Evolutionary conservation across 495 filamentous ascomycete genomes (phyloP).

Genomic region (Aspergillus leporis): DNA sequence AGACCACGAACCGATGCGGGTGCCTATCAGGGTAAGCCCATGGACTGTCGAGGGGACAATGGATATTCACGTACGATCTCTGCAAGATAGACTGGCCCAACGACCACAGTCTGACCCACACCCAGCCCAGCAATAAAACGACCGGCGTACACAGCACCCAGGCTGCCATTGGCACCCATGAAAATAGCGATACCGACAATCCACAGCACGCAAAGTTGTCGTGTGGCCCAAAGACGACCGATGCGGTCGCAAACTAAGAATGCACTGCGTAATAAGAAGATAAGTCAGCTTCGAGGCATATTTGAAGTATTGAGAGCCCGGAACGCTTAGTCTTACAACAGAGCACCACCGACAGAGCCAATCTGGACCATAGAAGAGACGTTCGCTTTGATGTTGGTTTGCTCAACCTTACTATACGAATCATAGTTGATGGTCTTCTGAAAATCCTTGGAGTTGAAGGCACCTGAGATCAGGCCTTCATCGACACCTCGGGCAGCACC

Average conservation of each 20-base stretch:
- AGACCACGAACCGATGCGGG: slow-evolving; percentile 64
- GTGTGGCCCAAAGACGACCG: slow-evolving; percentile 69
- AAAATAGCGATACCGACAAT: slow-evolving; percentile 68
- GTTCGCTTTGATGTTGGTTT: slow-evolving; percentile 65
- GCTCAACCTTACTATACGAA: slow-evolving; percentile 52
- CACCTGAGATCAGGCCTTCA: slow-evolving; percentile 68
- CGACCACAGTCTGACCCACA: slow-evolving; percentile 67
- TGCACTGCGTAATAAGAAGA: slow-evolving; percentile 36
- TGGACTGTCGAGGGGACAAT: neutral
- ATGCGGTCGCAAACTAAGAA: slow-evolving; percentile 68
- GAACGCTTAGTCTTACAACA: slow-evolving; percentile 43
- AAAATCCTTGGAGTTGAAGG: slow-evolving; percentile 65
- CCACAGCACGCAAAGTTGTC: slow-evolving; percentile 66
- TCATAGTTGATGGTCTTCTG: slow-evolving; percentile 56
- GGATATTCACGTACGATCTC: slow-evolving; percentile 42
- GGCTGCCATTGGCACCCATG: slow-evolving; percentile 59
- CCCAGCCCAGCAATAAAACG: slow-evolving; percentile 69
- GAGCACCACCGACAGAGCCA: slow-evolving; percentile 63
- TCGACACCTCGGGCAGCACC: slow-evolving; percentile 68
- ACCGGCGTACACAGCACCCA: slow-evolving; percentile 66
- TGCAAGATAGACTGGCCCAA: slow-evolving; percentile 55
- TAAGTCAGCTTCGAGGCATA: neutral
- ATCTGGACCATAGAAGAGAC: slow-evolving; percentile 74
- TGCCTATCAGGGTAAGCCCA: slow-evolving; percentile 25
- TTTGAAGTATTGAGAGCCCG: too few species aligned